These are phyloP conservation scores for Globisporangium alternatum DNA, from an alignment of 352 stramenopile genomes.

Conservation along the genomic window DNA sequence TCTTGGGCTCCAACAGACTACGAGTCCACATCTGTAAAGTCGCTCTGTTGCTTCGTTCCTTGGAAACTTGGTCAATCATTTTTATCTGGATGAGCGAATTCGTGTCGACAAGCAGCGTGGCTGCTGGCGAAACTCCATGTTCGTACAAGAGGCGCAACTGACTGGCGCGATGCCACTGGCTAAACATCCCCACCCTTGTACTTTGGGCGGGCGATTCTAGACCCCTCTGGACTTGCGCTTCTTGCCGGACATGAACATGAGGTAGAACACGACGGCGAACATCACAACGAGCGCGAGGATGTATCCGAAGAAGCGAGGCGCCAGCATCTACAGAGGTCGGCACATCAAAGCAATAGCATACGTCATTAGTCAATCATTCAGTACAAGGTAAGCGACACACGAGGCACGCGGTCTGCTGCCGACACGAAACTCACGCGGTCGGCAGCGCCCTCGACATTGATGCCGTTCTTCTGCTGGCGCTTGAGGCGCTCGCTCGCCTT, in stretches of 20 bases:
- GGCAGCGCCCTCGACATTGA: conserved; percentile 36
- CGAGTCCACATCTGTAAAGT: not conserved
- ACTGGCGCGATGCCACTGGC: too few relatives aligned
- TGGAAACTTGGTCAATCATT: not conserved
- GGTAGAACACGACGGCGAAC: conserved; percentile 44
- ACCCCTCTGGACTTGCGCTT: conserved; percentile 22
- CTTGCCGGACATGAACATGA: conserved; percentile 48
- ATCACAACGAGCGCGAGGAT: conserved; percentile 52
- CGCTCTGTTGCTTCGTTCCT: not conserved
- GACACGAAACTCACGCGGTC: conserved; percentile 29
- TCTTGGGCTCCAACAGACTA: too few relatives aligned
- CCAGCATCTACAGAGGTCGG: conserved; percentile 41
- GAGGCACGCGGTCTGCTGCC: not conserved
- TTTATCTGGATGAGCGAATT: not conserved
- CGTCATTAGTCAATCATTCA: not conserved
- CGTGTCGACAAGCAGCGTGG: too few relatives aligned
- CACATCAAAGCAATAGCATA: not conserved
- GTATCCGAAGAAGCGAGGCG: conserved; percentile 57
- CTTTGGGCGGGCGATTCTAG: not conserved
- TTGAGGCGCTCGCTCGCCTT: conserved; percentile 83
- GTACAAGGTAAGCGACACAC: not conserved
- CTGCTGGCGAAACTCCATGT: not conserved
- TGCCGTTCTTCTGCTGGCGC: conserved; percentile 54
- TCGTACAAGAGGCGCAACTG: too few relatives aligned
- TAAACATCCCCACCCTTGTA: not conserved